Conservation (phyloP, 352 stramenopile genomes). For the Globisporangium cederbergense region DNA sequence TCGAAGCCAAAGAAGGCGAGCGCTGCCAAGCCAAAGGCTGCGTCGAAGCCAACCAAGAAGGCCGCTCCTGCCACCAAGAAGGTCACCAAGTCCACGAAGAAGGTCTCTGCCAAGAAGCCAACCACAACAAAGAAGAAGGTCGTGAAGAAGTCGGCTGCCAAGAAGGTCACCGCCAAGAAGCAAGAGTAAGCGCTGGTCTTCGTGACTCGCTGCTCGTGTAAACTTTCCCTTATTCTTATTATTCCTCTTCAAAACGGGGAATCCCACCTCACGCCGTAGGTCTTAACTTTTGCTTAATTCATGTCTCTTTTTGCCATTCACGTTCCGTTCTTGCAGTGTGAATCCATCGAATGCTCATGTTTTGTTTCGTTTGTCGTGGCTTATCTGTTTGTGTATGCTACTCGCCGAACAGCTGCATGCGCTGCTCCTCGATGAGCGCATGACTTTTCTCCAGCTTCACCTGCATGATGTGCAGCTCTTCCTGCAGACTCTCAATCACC, state of each 20-base stretch:
- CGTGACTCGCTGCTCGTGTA: constrained; percentile 2
- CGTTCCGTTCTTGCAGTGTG: constrained; percentile 11
- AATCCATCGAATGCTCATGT: too few species aligned
- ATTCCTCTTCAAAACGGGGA: constrained; percentile 27
- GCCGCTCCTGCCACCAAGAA: constrained; percentile 27
- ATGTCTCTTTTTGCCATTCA: constrained; percentile 4
- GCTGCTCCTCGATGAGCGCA: constrained; percentile 71
- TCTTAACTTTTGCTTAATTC: constrained; percentile 15
- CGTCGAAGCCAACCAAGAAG: constrained; percentile 19
- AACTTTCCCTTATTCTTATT: constrained; percentile 55
- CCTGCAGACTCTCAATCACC: constrained; percentile 55
- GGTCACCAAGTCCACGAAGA: constrained; percentile 17
- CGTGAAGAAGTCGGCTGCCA: constrained; percentile 27
- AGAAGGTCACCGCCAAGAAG: constrained; percentile 26
- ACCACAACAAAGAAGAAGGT: constrained; percentile 33
- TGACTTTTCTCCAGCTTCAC: constrained; percentile 75
- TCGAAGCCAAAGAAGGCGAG: constrained; percentile 34
- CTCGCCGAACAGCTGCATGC: constrained; percentile 59
- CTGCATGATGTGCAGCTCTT: constrained; percentile 67
- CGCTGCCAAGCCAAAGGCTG: constrained; percentile 21
- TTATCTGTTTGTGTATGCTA: constrained; percentile 12
- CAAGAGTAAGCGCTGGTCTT: constrained; percentile 16
- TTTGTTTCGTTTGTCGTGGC: not conserved
- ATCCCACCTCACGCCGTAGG: constrained; percentile 28
- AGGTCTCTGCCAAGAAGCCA: constrained; percentile 31